Base-by-base conservation (phyloP, 306 rosid species). In the Vigna angularis region DNA sequence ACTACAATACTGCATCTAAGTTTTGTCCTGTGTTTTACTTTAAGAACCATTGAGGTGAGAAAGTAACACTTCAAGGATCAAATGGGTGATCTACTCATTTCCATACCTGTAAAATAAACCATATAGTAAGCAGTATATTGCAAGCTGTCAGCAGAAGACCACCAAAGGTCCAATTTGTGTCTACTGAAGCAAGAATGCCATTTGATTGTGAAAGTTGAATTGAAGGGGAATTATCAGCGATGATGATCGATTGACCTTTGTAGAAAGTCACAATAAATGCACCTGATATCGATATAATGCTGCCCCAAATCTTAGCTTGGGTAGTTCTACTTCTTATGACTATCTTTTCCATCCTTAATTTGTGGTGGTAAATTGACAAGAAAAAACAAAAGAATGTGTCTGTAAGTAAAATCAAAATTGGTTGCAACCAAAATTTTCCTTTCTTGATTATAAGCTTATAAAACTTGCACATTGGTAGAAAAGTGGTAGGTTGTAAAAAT, bases 51-150 rank as follows among this genome's bases (percentile, higher is more conserved):
- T 26, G 30, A 61, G 13, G 11, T 14, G 20, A 61, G n/a, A 58
- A 58, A 6, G 17, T 58, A 24, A 13, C 17, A 5, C 65, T 24
- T 58, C 26, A 30, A 61, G 42, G 18, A 59, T 28, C 42, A 59
- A 56, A 22, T 56, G 4, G 62, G 11, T 59, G 10, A 7, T 28
- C 28, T 26, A 59, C 42, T 59, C 42, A 7, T 47, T 68, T 63
- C 34, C 50, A 36, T 87, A 94, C 98, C 94, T 90, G 97, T 38
- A 85, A 79, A 79, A 94, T 85, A 81, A 85, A 86, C 97, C 97
- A 91, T 1, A 91, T 66, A 58, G 98, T 90, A 49, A 94, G 85
- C 67, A 94, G 82, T 44, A 90, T 83, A 63, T 91, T 90, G 65
- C 90, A 89, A 50, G 79, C 89, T 40, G 90, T 86, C 2, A 94